Conservation (phyloP, 2,329 filamentous ascomycete genomes). For the Lachnellula willkommii region DNA sequence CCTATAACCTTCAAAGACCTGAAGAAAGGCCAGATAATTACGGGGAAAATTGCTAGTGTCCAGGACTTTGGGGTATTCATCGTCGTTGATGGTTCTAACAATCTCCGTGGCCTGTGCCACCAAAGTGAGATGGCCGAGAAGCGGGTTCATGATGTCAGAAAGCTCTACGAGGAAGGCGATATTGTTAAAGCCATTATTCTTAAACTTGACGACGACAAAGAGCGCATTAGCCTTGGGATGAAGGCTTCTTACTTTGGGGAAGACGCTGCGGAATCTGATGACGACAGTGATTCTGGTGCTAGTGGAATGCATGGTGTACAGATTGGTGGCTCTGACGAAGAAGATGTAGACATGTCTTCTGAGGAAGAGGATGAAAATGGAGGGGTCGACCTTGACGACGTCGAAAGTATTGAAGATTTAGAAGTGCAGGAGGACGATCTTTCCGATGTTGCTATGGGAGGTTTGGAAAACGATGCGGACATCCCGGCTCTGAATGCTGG, state of each 20-base stretch:
- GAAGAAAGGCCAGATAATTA: slow-evolving; percentile 73
- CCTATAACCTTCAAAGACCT: slow-evolving; percentile 72
- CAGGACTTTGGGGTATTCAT: slow-evolving; percentile 95
- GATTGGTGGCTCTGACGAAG: slow-evolving; percentile 32
- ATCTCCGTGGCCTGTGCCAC: slow-evolving; percentile 91
- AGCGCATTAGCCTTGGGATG: slow-evolving; percentile 80
- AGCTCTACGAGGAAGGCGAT: slow-evolving; percentile 86
- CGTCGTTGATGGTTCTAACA: slow-evolving; percentile 76
- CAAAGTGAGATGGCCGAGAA: slow-evolving; percentile 86
- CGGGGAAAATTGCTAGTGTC: slow-evolving; percentile 86
- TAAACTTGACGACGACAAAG: slow-evolving; percentile 67
- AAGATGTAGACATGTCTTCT: slow-evolving; percentile 27
- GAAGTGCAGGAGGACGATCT: slow-evolving; percentile 23
- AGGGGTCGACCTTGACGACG: slow-evolving; percentile 26
- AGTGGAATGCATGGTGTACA: slow-evolving; percentile 36
- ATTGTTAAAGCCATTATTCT: slow-evolving; percentile 87
- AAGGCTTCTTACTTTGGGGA: slow-evolving; percentile 87
- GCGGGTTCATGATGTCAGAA: slow-evolving; percentile 74
- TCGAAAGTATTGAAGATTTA: slow-evolving; percentile 39
- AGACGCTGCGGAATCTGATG: slow-evolving; percentile 47
- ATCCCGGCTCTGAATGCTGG: slow-evolving; percentile 59
- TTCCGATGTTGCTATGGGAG: slow-evolving; percentile 31
- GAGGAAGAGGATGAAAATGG: slow-evolving; percentile 34
- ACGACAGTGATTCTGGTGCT: slow-evolving; percentile 42
- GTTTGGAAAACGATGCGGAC: slow-evolving; percentile 24